These are phyloP conservation scores for Aspergillus mulundensis DNA, from an alignment of 495 filamentous ascomycete species.

Conservation along the genomic window DNA sequence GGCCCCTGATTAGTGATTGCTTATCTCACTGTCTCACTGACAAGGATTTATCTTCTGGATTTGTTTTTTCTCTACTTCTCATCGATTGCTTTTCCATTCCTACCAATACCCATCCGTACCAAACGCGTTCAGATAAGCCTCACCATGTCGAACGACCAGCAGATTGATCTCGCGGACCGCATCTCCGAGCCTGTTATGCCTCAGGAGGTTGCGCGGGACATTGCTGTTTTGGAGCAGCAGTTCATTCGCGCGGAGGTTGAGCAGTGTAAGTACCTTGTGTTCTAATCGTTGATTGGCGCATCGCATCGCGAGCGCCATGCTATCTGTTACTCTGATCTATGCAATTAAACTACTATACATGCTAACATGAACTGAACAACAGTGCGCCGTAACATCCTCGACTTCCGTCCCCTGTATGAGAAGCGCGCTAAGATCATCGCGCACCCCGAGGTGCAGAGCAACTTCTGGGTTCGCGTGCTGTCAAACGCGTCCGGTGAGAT, in stretches of 20 bases:
- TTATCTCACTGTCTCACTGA: neutral
- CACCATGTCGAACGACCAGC: slow-evolving; percentile 1
- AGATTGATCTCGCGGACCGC: slow-evolving; percentile 24
- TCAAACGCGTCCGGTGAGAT: slow-evolving; percentile 78
- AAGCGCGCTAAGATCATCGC: slow-evolving; percentile 64
- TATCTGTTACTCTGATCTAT: neutral
- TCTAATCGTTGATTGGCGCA: neutral
- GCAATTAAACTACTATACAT: neutral
- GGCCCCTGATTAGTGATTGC: neutral
- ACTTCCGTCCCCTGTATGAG: slow-evolving; percentile 59
- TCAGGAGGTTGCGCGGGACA: slow-evolving; percentile 28
- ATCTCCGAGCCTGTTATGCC: slow-evolving; percentile 32
- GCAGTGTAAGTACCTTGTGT: slow-evolving; percentile 31
- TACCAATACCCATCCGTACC: neutral
- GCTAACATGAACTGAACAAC: slow-evolving; percentile 11
- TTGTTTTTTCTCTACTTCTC: neutral
- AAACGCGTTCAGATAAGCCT: neutral
- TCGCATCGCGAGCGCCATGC: neutral
- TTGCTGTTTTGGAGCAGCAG: slow-evolving; percentile 35
- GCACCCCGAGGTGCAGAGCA: slow-evolving; percentile 53
- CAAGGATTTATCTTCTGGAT: neutral
- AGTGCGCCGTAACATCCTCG: slow-evolving; percentile 34
- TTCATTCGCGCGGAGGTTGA: slow-evolving; percentile 38
- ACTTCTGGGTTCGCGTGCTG: slow-evolving; percentile 88
- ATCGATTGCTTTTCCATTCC: neutral